Evolutionary conservation across 148 eudicot species (phyloP).

Genomic region (Camellia sinensis): DNA sequence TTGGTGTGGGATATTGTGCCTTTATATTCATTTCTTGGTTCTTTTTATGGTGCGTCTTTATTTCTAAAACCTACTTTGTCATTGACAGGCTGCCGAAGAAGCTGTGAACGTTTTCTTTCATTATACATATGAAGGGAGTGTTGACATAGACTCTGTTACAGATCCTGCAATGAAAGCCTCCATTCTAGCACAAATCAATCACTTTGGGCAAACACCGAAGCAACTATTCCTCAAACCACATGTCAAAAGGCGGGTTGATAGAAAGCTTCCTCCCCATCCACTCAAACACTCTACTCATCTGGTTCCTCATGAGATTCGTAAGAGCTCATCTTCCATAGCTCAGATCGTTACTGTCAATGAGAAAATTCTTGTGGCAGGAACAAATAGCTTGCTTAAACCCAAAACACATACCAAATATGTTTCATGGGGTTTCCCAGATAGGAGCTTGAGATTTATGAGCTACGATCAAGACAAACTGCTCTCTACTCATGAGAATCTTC

Average conservation of each 20-base stretch:
- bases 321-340: conserved; percentile 61
- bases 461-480: conserved; percentile 83
- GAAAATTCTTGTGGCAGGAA: conserved; percentile 65
- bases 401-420: conserved; percentile 73
- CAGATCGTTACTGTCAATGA: conserved; percentile 67
- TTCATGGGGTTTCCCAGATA: conserved; percentile 96
- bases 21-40: conserved; percentile 3
- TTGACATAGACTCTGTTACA: conserved; percentile 86
- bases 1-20: neutral
- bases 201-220: conserved; percentile 98
- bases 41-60: conserved; percentile 2
- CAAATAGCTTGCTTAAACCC: conserved; percentile 75
- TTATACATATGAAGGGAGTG: conserved; percentile 92
- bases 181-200: conserved; percentile 93
- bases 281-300: conserved; percentile 63
- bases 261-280: conserved; percentile 65
- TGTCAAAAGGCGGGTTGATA: conserved; percentile 62
- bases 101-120: conserved; percentile 97
- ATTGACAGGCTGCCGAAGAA: conserved; percentile 90
- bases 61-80: conserved; percentile 16
- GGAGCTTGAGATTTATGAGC: conserved; percentile 76
- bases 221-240: conserved; percentile 87
- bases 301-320: conserved; percentile 61
- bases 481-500: conserved; percentile 98
- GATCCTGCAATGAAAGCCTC: conserved; percentile 98